Evolutionary conservation across 2,329 filamentous ascomycete genomes (phyloP), one percentile per base, ranked within the genome.

Genomic region (Sclerotinia spermophila): DNA sequence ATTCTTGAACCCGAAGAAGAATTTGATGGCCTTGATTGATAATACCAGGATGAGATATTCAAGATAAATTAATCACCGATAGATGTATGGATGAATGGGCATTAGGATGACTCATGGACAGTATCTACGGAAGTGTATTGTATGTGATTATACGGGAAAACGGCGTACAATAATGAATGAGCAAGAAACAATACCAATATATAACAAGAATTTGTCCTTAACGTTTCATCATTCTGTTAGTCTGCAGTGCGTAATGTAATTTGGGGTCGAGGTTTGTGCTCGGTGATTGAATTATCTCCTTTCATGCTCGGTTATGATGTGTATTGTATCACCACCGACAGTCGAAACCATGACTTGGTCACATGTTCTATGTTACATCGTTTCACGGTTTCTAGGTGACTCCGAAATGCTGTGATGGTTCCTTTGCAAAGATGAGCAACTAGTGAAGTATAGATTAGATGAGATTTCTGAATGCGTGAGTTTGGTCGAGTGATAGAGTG

Each of bases 11-110:
- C 30, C 3, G 62, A 66, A 53, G 33, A 38, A 51, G 33, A 66
- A 53, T 53, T 66, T 40, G n/a, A 53, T 40, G 62, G 45, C 11
- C 45, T 66, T 6, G n/a, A 66, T 30, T 66, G 48, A 66, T 42
- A 30, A 53, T 53, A 45, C 40, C 45, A 55, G 35, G 35, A 53
- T 40, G 45, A 40, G 30, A 53, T 53, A 21, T 55, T n/a, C n/a
- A 33, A 55, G 45, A 53, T 10, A 19, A 40, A 45, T 21, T 17
- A 66, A 66, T 30, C 35, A 21, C 33, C 11, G 35, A 40, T 8
- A n/a, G 62, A 53, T 66, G 24, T 21, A 40, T 40, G 45, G 30
- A 53, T 42, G 35, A 19, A 65, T 30, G 24, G 24, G 45, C 10
- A 13, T 30, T 5, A 27, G 19, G 62, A 42, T 51, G 45, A 27